phyloP scores from a whole-genome alignment of 176 grass and related monocot species.

The Paspalum vaginatum region DNA sequence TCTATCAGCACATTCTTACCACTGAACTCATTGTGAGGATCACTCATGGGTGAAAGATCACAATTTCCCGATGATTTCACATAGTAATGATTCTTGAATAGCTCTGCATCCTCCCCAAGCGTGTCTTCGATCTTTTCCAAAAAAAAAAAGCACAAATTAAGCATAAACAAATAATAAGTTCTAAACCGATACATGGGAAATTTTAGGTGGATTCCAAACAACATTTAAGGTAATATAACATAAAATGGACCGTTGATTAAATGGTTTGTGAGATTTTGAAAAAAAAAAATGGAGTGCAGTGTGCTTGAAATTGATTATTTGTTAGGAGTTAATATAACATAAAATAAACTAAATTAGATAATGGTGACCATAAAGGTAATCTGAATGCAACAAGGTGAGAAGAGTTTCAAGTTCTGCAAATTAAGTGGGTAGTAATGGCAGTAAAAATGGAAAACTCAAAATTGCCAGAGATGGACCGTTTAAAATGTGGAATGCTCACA shows the following conservation, averaged over 20 bases:
- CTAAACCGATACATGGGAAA: slow-evolving; percentile 24
- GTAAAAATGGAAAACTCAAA: slow-evolving; percentile 10
- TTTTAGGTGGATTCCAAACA: too few relatives aligned
- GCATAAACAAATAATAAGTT: slow-evolving; percentile 22
- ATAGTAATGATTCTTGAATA: slow-evolving; percentile 97
- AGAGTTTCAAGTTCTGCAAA: slow-evolving; percentile 17
- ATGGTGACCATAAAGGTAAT: background rate
- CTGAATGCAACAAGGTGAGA: slow-evolving; percentile 14
- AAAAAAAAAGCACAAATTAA: slow-evolving; percentile 30
- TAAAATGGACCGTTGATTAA: too few relatives aligned
- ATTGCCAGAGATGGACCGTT: background rate
- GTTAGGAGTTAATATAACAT: background rate
- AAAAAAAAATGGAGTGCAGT: slow-evolving; percentile 3
- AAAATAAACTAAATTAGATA: slow-evolving; percentile 13
- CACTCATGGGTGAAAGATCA: slow-evolving; percentile 86
- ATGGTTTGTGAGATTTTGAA: background rate
- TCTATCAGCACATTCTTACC: slow-evolving; percentile 88
- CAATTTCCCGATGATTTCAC: slow-evolving; percentile 93
- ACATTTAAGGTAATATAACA: too few relatives aligned
- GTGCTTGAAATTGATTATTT: slow-evolving; percentile 1
- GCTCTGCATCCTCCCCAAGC: slow-evolving; percentile 74
- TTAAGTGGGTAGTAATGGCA: background rate
- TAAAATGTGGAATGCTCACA: background rate
- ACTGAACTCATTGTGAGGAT: slow-evolving; percentile 90
- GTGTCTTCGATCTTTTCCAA: slow-evolving; percentile 66